Evolutionary conservation across 2,329 filamentous ascomycete species (phyloP), one percentile per base, ranked within the genome.

Genomic region (Beauveria medogensis): DNA sequence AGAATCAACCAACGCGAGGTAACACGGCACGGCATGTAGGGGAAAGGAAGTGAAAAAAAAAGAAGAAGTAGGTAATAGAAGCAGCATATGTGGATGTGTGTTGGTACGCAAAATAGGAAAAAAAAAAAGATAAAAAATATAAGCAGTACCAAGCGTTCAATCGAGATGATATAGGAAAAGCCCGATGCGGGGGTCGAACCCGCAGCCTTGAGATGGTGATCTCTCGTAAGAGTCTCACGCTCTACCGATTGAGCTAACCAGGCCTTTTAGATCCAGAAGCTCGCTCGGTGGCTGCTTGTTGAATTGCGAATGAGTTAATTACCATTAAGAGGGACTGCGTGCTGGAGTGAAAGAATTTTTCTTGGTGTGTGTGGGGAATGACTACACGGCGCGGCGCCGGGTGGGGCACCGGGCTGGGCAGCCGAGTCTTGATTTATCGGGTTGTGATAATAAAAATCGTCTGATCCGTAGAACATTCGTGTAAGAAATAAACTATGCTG

Each of bases 161-260:
- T 46, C 44, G 44, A 22, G 20, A 43, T 43, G 41, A 9, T 37
- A 37, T 37, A 37, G 34, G 34, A 43, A 43, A 20, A 20, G 41
- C 41, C 18, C n/a, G 69, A 74, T 70, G 72, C 70, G 72, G 72
- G 72, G 73, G 72, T 79, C 77, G 78, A 81, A 82, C 80, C 77
- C 77, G 75, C 77, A 80, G 75, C 77, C 78, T 80, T 79, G 76
- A 81, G 78, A 80, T 80, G 30, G 68, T 55, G 66, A 63, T 37
- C 34, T 37, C 34, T 37, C 34, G 12, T 41, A 82, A 83, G 84
- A 87, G 84, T 86, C 84, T 85, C 80, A 86, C 84, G 84, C 83
- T 87, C 84, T 87, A 86, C 82, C 81, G 81, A 85, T 84, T 85
- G 82, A 85, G 82, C 82, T 85, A 85, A 78, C 80, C 79, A 76